Evolutionary conservation across 768 basidiomycete species (phyloP).

Genomic region (Clitopilus passeckerianus): DNA sequence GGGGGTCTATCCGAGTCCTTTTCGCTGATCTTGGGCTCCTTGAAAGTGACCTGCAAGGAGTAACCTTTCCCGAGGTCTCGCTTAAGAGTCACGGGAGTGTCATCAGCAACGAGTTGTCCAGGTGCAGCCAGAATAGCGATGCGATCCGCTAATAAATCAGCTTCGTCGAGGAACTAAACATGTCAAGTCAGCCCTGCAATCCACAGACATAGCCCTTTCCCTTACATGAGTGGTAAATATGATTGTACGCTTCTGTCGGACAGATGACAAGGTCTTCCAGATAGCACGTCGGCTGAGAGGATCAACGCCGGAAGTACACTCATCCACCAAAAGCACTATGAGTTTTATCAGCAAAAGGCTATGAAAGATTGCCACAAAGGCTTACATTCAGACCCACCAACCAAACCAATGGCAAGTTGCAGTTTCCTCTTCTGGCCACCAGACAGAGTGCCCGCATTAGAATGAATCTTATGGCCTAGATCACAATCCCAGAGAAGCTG

Average conservation of each 20-base stretch:
- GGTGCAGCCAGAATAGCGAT: conserved; percentile 61
- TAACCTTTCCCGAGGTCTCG: conserved; percentile 54
- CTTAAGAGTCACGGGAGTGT: conserved; percentile 58
- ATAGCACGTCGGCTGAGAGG: conserved; percentile 58
- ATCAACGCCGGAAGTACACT: conserved; percentile 61
- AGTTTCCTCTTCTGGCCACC: conserved; percentile 68
- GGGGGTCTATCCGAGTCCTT: conserved; percentile 7
- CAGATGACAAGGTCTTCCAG: conserved; percentile 53
- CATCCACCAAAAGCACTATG: conserved; percentile 32
- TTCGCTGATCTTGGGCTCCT: conserved; percentile 12
- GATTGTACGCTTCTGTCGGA: conserved; percentile 48
- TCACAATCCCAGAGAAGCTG: conserved; percentile 57
- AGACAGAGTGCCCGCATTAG: conserved; percentile 47
- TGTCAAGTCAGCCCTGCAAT: not conserved
- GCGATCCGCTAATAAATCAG: conserved; percentile 60
- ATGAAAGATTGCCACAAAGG: conserved; percentile 5
- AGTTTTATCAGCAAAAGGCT: conserved; percentile 1
- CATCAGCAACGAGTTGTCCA: conserved; percentile 55
- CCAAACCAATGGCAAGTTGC: conserved; percentile 58
- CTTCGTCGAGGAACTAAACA: conserved; percentile 54
- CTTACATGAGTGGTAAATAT: conserved; percentile 61
- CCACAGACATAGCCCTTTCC: not conserved
- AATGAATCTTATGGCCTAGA: conserved; percentile 46
- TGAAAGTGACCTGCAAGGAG: conserved; percentile 40
- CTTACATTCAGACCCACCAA: conserved; percentile 57